A percentile compares a stretch with the other conserved stretches of the same genome.
These are phyloP conservation scores for Crataegus laevigata DNA, from an alignment of 306 rosid genomes.

Conservation along the genomic window DNA sequence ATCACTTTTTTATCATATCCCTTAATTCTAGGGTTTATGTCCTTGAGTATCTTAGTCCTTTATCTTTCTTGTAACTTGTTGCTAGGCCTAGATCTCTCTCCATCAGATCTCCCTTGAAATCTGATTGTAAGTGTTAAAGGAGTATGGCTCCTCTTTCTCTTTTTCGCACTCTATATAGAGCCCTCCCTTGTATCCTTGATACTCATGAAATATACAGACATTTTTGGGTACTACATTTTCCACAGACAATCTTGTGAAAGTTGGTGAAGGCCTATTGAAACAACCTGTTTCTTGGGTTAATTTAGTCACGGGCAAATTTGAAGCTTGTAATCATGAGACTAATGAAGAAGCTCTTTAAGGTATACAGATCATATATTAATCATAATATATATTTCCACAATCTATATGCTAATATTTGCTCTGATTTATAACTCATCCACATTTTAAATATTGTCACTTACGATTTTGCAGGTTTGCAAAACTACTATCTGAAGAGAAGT, in stretches of 20 bases:
- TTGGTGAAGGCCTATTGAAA: conserved; percentile 41
- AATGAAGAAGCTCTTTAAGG: conserved; percentile 54
- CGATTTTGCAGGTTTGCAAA: conserved; percentile 34
- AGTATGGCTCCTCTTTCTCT: too few species aligned
- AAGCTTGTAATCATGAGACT: conserved; percentile 21
- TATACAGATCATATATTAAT: background rate
- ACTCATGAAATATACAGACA: too few species aligned
- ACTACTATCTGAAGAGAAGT: conserved; percentile 41
- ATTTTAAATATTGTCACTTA: background rate
- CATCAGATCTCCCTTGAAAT: too few species aligned
- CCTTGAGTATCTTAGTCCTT: too few species aligned
- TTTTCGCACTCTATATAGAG: too few species aligned
- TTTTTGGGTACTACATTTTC: too few species aligned
- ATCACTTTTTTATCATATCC: too few species aligned
- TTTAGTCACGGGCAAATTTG: conserved; percentile 32
- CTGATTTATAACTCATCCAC: background rate
- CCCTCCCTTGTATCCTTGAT: too few species aligned
- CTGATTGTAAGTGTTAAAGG: too few species aligned
- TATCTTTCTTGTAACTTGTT: too few species aligned
- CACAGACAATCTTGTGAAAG: conserved; percentile 33
- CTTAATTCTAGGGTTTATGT: too few species aligned
- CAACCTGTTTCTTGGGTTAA: conserved; percentile 52
- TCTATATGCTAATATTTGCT: background rate
- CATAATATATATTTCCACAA: background rate
- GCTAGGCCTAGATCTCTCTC: too few species aligned